These are phyloP conservation scores for Trametes gibbosa DNA, from an alignment of 768 basidiomycete species.

Conservation along the genomic window DNA sequence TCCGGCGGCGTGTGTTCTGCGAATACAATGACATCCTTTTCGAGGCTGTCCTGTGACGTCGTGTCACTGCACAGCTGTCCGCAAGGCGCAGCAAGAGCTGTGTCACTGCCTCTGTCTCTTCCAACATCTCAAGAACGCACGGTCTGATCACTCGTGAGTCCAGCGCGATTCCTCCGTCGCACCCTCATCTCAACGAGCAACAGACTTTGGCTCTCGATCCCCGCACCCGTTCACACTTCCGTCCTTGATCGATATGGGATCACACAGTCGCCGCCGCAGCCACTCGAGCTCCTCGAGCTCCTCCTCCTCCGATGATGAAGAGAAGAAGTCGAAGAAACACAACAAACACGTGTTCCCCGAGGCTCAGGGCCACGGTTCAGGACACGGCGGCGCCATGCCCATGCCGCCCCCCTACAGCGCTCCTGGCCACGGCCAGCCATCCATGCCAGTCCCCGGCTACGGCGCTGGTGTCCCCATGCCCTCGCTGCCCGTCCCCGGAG, in stretches of 20 bases:
- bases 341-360: slow-evolving; percentile 23
- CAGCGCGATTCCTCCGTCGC: neutral
- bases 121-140: neutral
- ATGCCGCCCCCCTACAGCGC: neutral
- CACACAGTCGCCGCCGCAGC: slow-evolving; percentile 24
- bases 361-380: neutral
- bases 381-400: neutral
- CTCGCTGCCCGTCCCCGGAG: slow-evolving; percentile 3
- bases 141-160: too few relatives aligned
- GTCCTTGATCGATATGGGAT: slow-evolving; percentile 4
- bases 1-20: too few relatives aligned
- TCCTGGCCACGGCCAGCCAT: neutral
- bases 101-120: neutral
- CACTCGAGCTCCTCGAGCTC: slow-evolving; percentile 23
- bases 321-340: slow-evolving; percentile 29
- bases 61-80: neutral
- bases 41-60: neutral
- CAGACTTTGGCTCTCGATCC: neutral
- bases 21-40: too few relatives aligned
- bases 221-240: neutral
- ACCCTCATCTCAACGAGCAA: neutral
- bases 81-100: neutral
- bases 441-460: neutral
- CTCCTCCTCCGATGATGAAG: slow-evolving; percentile 22
- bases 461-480: neutral